A percentile compares a stretch with the other conserved stretches of the same genome.
Conservation (phyloP, 2,329 filamentous ascomycete species). For the Monosporascus sp. region DNA sequence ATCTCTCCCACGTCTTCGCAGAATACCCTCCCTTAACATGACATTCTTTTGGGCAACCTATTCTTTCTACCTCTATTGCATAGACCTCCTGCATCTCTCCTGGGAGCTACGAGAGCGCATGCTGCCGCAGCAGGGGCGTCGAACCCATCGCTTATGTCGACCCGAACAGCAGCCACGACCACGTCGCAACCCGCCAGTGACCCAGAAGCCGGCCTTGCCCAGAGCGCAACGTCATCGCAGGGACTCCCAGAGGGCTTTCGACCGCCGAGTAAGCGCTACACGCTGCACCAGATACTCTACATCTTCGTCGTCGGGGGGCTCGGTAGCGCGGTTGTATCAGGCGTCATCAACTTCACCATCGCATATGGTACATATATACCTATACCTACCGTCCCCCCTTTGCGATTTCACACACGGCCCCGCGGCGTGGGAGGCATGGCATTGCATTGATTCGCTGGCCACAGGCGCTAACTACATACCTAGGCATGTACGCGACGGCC, state of each 20-base stretch:
- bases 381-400: conserved; percentile 2
- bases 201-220: background rate
- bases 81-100: no score
- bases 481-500: conserved; percentile 42
- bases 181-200: background rate
- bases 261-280: conserved; percentile 33
- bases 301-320: conserved; percentile 42
- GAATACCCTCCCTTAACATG: no score
- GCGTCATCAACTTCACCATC: conserved; percentile 46
- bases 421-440: no score
- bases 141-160: background rate
- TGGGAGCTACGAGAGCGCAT: no score
- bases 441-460: no score
- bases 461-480: conserved; percentile 4
- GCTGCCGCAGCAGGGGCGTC: background rate
- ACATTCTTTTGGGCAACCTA: no score
- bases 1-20: no score
- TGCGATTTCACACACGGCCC: background rate
- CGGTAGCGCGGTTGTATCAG: conserved; percentile 41
- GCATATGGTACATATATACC: conserved; percentile 37
- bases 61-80: no score
- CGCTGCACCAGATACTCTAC: conserved; percentile 41
- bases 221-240: background rate
- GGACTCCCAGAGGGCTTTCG: background rate
- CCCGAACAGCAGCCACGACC: background rate